phyloP scores from a whole-genome alignment of 208 protist genomes.

The Phytomonas sp. region DNA sequence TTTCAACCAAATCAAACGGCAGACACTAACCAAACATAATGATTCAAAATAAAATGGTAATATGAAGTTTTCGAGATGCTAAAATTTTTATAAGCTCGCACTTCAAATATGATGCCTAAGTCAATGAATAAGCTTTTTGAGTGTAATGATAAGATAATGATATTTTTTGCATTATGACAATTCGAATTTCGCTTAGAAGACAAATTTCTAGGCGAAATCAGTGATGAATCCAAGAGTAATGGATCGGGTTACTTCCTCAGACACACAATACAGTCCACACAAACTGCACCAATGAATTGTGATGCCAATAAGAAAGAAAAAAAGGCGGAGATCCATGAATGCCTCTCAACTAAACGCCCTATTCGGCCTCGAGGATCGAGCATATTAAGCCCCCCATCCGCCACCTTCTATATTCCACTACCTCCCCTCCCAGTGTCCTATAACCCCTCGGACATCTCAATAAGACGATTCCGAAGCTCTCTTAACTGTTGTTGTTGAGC shows the following conservation, averaged over 20 bases:
- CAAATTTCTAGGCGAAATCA: background rate
- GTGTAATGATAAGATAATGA: background rate
- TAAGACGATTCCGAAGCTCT: constrained; percentile 44
- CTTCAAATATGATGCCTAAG: too few species aligned
- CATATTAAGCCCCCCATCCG: background rate
- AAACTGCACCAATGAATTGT: constrained; percentile 1
- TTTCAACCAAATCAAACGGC: background rate
- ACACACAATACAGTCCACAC: background rate
- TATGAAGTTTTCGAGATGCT: background rate
- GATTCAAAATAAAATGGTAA: too few species aligned
- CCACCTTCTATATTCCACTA: background rate
- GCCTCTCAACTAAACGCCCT: background rate
- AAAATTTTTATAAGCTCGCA: too few species aligned
- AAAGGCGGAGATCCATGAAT: background rate
- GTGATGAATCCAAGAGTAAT: background rate
- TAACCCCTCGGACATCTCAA: constrained; percentile 59
- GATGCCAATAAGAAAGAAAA: constrained; percentile 10
- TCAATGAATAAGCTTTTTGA: constrained; percentile 5
- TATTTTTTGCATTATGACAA: background rate
- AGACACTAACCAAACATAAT: too few species aligned
- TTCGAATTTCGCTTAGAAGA: background rate
- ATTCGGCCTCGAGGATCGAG: background rate
- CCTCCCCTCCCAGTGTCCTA: constrained; percentile 9
- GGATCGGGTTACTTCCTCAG: background rate
- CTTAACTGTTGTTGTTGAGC: constrained; percentile 56